Evolutionary conservation across 306 rosid genomes (phyloP), one percentile per base, ranked within the genome.

Genomic region (Mimosa bimucronata): DNA sequence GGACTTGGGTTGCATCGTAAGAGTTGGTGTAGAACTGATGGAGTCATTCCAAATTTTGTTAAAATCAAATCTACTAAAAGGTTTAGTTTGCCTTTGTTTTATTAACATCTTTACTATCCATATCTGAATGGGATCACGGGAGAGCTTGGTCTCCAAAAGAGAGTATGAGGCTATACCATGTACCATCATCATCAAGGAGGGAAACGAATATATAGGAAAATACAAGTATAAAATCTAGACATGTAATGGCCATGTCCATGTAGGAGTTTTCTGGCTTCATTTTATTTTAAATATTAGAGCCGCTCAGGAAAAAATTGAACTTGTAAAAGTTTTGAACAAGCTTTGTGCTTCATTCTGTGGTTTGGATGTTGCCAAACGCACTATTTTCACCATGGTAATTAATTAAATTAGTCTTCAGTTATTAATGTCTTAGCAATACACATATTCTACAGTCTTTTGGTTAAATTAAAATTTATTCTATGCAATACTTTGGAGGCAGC

Each of bases 401-500:
- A 26, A 60, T 26, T 26, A 60, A 60, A 5, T 18, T 13, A 58
- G 66, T 25, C 8, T 58, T 58, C 16, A 25, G 16, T 58, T 58
- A 58, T 25, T 10, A 25, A 58, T 25, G 31, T 60, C 28, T 60
- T 26, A 12, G 66, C 66, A 31, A 26, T 26, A 12, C 34, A 25
- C 26, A 60, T 60, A 10, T 16, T 12, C 18, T 60, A 21, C 6
- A 57, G 61, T 21, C 26, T 53, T 52, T 0, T n/a, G 6, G 28
- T n/a, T 23, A 55, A 55, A 55, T 8, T n/a, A 10, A 57, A 57
- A 23, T 57, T 10, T 23, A 57, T 57, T 23, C 67, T 30, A 21
- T 78, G 21, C 52, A 45, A 76, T 61, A 74, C 6, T 77, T 84
- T 77, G 61, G 64, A 71, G 42, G 44, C 23, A 30, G 38, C 41